Evolutionary conservation across 108 stramenopile species (phyloP).

Genomic region (Aurantiochytrium sp.): DNA sequence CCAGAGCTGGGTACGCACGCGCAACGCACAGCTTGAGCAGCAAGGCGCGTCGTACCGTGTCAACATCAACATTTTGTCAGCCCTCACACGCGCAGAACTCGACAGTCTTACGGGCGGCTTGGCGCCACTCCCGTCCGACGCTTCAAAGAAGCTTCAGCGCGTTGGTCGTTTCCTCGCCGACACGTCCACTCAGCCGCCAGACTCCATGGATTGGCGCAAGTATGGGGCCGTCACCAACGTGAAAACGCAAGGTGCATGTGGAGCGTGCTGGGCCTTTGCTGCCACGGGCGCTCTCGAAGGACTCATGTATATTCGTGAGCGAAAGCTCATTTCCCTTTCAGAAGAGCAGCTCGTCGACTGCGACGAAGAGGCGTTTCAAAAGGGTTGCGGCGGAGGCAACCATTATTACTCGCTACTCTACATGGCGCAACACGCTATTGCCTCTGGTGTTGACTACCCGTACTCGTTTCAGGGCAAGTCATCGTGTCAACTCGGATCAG

Average conservation of each 20-base stretch:
- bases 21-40: neutral
- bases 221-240: slow-evolving; percentile 68
- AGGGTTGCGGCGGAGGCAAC: slow-evolving; percentile 82
- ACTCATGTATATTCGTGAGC: slow-evolving; percentile 57
- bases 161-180: neutral
- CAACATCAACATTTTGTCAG: neutral
- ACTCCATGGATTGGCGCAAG: neutral
- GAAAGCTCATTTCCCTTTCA: slow-evolving; percentile 64
- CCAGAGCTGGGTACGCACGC: neutral
- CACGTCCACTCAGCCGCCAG: neutral
- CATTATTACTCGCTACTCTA: slow-evolving; percentile 87
- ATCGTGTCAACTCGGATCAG: slow-evolving; percentile 61
- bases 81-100: neutral
- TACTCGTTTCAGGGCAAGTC: slow-evolving; percentile 68
- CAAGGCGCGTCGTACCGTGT: neutral
- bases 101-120: neutral
- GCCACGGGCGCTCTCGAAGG: slow-evolving; percentile 85
- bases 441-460: slow-evolving; percentile 67
- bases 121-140: neutral
- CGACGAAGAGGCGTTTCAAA: slow-evolving; percentile 39
- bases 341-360: slow-evolving; percentile 91
- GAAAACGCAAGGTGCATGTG: slow-evolving; percentile 78
- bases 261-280: slow-evolving; percentile 92
- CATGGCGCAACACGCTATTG: slow-evolving; percentile 60
- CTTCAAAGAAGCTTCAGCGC: neutral